Conservation (phyloP, 1,284 basidiomycete genomes). For the Rhodotorula sp. region DNA sequence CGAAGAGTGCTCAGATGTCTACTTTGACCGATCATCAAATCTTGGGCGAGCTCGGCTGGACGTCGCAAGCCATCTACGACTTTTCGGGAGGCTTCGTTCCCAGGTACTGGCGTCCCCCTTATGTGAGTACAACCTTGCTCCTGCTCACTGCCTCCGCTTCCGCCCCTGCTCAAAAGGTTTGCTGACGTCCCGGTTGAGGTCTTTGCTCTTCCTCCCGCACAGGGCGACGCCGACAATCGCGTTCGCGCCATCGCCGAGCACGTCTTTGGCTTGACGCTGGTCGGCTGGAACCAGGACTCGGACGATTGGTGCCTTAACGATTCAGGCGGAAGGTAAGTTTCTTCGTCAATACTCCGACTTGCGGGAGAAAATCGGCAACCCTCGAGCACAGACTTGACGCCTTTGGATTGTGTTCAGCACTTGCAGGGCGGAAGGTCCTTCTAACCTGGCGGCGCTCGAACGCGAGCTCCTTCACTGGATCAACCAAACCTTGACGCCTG, state of each 20-base stretch:
- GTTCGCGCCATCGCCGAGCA: constrained; percentile 32
- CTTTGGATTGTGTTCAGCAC: not conserved
- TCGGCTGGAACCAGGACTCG: constrained; percentile 54
- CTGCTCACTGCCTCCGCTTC: constrained; percentile 48
- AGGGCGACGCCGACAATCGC: constrained; percentile 66
- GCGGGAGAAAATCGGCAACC: too few relatives aligned
- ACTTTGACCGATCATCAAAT: constrained; percentile 67
- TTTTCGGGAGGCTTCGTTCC: constrained; percentile 25
- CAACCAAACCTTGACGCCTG: constrained; percentile 16
- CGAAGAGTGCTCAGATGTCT: constrained; percentile 62
- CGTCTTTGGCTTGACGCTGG: constrained; percentile 31
- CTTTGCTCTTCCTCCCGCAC: constrained; percentile 59
- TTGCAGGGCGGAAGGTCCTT: constrained; percentile 12
- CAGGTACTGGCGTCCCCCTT: constrained; percentile 19
- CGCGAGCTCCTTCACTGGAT: constrained; percentile 10
- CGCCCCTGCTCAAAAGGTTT: too few relatives aligned
- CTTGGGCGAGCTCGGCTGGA: constrained; percentile 77
- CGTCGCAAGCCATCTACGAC: constrained; percentile 75
- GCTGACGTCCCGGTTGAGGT: too few relatives aligned
- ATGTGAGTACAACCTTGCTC: constrained; percentile 56
- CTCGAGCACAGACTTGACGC: not conserved
- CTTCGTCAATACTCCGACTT: too few relatives aligned
- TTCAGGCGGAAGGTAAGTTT: not conserved
- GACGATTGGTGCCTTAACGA: constrained; percentile 51
- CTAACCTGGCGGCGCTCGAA: constrained; percentile 15